Conservation (phyloP, 768 basidiomycete species). For the Termitomyces sp. region DNA sequence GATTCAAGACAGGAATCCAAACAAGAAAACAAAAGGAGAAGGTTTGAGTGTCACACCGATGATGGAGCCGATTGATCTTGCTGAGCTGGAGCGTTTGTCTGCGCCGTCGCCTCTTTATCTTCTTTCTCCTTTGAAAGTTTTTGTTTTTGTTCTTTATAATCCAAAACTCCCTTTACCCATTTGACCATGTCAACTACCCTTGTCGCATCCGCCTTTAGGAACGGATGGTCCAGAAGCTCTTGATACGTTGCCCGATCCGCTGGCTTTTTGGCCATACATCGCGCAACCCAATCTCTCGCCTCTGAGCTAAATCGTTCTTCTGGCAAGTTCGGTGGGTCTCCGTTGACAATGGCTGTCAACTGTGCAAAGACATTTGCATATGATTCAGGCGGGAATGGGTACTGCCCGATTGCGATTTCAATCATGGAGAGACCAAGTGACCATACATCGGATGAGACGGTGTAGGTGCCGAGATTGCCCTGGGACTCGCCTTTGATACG, state of each 20-base stretch:
- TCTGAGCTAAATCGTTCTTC: constrained; percentile 56
- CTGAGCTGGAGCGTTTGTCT: background rate
- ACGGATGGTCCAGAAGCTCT: constrained; percentile 79
- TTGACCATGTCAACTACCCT: constrained; percentile 72
- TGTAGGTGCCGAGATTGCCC: constrained; percentile 83
- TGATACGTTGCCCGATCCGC: constrained; percentile 75
- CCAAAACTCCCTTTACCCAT: constrained; percentile 66
- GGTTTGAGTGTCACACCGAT: constrained; percentile 1
- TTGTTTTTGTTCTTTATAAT: constrained; percentile 10
- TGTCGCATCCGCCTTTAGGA: constrained; percentile 54
- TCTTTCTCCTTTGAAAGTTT: constrained; percentile 10
- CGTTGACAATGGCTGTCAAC: constrained; percentile 91
- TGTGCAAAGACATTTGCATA: constrained; percentile 98
- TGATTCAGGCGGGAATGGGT: constrained; percentile 97
- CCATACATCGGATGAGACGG: constrained; percentile 97
- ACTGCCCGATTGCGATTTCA: constrained; percentile 84
- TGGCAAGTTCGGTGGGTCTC: constrained; percentile 85
- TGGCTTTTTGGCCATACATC: constrained; percentile 79
- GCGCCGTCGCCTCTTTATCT: background rate
- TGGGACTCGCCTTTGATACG: constrained; percentile 93
- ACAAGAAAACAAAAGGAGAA: no score
- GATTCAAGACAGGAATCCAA: background rate
- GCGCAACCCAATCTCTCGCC: constrained; percentile 78
- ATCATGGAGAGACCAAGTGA: constrained; percentile 92
- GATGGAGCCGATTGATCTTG: background rate